These are phyloP conservation scores for Acidiella bohemica DNA, from an alignment of 495 filamentous ascomycete genomes.

Conservation along the genomic window DNA sequence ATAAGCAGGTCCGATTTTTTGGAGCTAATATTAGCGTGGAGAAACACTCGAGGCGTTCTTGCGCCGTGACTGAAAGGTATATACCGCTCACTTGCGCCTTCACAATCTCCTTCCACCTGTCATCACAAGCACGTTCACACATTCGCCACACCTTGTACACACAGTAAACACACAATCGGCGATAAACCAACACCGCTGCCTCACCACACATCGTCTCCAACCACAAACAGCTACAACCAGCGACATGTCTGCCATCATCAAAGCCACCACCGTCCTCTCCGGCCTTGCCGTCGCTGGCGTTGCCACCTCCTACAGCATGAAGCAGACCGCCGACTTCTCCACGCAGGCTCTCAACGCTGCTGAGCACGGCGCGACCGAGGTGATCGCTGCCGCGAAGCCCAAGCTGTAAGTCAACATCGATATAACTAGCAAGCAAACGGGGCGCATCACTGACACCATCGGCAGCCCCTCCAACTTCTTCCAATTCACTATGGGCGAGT, in stretches of 20 bases:
- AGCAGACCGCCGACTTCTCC: slow-evolving; percentile 12
- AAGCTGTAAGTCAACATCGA: slow-evolving; percentile 14
- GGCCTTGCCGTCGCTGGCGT: slow-evolving; percentile 60
- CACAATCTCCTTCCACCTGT: too few relatives aligned
- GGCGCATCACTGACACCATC: background rate
- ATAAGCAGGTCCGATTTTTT: too few relatives aligned
- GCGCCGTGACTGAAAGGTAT: too few relatives aligned
- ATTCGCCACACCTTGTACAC: background rate
- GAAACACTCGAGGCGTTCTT: too few relatives aligned
- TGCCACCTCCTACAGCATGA: slow-evolving; percentile 15
- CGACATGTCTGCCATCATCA: slow-evolving; percentile 34
- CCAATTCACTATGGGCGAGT: slow-evolving; percentile 13
- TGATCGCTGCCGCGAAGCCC: slow-evolving; percentile 6
- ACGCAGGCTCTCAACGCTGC: slow-evolving; percentile 11
- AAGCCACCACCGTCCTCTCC: slow-evolving; percentile 82
- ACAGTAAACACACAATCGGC: too few relatives aligned
- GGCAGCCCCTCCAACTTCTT: slow-evolving; percentile 18
- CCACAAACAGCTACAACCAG: slow-evolving; percentile 1
- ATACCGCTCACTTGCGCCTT: too few relatives aligned
- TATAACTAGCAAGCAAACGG: background rate
- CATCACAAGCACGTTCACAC: background rate
- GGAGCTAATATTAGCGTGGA: too few relatives aligned
- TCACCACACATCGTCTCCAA: background rate
- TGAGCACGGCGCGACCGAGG: slow-evolving; percentile 6
- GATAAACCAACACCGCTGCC: background rate